Percentiles rank a stretch among this genome's conserved stretches.
These are phyloP conservation scores for Trichoderma semiorbis DNA, from an alignment of 2,329 filamentous ascomycete genomes.

Conservation along the genomic window DNA sequence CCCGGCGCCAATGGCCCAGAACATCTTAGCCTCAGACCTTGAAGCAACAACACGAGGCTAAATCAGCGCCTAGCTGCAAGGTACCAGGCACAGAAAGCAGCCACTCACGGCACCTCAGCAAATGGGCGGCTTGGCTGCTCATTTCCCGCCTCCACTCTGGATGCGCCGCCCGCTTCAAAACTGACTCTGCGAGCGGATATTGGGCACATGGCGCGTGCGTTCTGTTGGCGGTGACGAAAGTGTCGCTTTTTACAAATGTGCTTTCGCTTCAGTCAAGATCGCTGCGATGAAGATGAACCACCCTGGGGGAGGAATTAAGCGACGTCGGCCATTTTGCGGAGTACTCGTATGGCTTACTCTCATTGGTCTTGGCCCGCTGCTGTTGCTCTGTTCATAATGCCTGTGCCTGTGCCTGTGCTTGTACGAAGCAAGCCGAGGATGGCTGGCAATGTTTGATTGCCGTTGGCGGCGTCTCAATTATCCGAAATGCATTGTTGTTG, in stretches of 20 bases:
- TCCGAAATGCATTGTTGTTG: neutral
- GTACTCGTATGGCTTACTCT: neutral
- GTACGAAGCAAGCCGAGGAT: neutral
- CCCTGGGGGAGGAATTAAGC: neutral
- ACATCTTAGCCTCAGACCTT: neutral
- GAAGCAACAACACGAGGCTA: slow-evolving; percentile 1
- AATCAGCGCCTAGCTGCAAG: slow-evolving; percentile 9
- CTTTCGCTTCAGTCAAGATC: neutral
- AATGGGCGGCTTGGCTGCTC: slow-evolving; percentile 3
- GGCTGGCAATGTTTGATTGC: neutral
- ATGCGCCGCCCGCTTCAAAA: neutral
- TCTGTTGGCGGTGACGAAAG: neutral
- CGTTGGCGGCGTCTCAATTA: neutral
- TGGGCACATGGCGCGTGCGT: neutral
- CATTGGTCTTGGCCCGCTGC: neutral
- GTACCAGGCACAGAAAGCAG: slow-evolving; percentile 10
- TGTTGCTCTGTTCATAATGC: neutral
- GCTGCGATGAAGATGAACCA: slow-evolving; percentile 1
- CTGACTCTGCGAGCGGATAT: neutral
- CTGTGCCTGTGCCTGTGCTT: neutral
- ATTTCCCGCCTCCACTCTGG: slow-evolving; percentile 12
- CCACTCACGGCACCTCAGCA: neutral
- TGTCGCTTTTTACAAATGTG: neutral
- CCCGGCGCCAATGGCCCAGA: neutral
- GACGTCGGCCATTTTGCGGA: slow-evolving; percentile 15